Base-by-base conservation (phyloP, 139 green algal genomes). In the Tetraselmis chui region DNA sequence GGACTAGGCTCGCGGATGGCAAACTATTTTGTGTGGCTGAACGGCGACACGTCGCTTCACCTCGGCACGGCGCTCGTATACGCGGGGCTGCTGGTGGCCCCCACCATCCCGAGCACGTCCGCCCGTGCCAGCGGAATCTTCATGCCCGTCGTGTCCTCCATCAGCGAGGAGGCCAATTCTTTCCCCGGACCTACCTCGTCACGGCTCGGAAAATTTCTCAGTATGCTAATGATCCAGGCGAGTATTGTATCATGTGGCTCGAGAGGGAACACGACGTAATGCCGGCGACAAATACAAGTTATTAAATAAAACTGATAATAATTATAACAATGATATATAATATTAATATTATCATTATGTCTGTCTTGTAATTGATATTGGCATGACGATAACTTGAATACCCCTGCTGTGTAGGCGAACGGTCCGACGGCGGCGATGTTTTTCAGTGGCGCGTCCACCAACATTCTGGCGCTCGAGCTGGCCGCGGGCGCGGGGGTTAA, bases 391-490 rank as follows among this genome's bases (percentile, higher is more conserved):
- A n/a, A n/a, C n/a, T n/a, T n/a, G n/a, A n/a, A n/a, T 67, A 5
- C 45, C 45, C 45, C 45, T 18, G 11, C 11, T 18, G 18, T 18
- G 11, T 18, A 67, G 45, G 5, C 45, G 45, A 67, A 18, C 45
- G 45, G 45, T 5, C 45, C 45, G 11, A 67, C 18, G 45, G 18
- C 45, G 18, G 45, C 45, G 45, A 30, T 98, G 86, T 97, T 98
- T 84, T 90, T 98, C 28, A 98, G 95, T 1, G 95, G 88, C 0
- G 93, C 95, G 0, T 93, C 94, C 1, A 91, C 98, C 89, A 99
- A 99, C 93, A 92, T 99, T 86, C 92, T 99, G 84, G 98, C 94
- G 88, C 84, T 99, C 75, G 97, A 99, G 86, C 88, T 99, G 59
- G 97, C 96, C 0, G 83, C 87, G 1, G 94, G 97, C 84, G 87